Conservation (phyloP, 805 yeast genomes). For the Wickerhamomyces xylosicus region DNA sequence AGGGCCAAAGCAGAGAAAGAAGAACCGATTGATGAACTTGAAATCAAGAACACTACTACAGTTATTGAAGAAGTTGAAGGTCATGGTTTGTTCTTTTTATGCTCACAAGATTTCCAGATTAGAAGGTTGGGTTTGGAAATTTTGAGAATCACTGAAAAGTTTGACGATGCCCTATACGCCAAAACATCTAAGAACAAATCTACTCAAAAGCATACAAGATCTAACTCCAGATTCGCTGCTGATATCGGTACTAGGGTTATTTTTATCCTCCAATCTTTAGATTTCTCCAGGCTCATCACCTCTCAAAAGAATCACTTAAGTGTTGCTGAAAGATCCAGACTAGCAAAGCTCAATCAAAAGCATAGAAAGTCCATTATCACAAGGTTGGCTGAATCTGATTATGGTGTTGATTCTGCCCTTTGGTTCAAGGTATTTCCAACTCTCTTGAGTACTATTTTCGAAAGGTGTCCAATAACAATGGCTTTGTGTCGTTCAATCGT, state of each 20-base stretch:
- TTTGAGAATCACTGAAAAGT: conserved; percentile 67
- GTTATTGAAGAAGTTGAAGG: conserved; percentile 94
- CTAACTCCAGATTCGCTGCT: conserved; percentile 62
- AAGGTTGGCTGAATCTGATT: conserved; percentile 77
- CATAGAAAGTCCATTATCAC: conserved; percentile 60
- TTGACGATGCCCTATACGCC: conserved; percentile 73
- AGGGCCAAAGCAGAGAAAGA: conserved; percentile 5
- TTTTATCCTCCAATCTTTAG: conserved; percentile 63
- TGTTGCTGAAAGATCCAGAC: conserved; percentile 69
- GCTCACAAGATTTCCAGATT: conserved; percentile 74
- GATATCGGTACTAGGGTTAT: conserved; percentile 70
- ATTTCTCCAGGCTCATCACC: conserved; percentile 52
- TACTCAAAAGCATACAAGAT: conserved; percentile 31
- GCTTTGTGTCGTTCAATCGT: conserved; percentile 89
- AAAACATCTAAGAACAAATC: conserved; percentile 22
- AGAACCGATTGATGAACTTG: conserved; percentile 48
- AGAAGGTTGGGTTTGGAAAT: conserved; percentile 71
- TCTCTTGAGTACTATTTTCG: conserved; percentile 60
- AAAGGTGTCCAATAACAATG: conserved; percentile 82
- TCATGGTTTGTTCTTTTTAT: conserved; percentile 81
- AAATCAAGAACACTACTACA: conserved; percentile 70
- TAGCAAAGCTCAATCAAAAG: conserved; percentile 47
- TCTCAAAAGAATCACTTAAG: conserved; percentile 38
- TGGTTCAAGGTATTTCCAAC: conserved; percentile 88
- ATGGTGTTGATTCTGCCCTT: conserved; percentile 92